Conservation (phyloP, 1,139 yeast genomes). For the Arxiozyma heterogenica region DNA sequence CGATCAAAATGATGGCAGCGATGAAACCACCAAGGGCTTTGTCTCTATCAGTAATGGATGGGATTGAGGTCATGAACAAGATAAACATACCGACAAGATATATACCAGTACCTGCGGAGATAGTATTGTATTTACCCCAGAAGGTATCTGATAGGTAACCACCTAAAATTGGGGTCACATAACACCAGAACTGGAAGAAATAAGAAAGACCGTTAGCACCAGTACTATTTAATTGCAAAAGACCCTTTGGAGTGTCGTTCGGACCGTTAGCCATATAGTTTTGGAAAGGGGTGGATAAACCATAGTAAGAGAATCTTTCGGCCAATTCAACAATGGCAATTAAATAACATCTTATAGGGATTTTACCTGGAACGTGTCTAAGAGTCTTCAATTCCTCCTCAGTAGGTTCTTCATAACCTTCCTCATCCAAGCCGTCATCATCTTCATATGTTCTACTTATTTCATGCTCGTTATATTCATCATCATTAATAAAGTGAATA, state of each 20-base stretch:
- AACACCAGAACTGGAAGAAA: slow-evolving; percentile 77
- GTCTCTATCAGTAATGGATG: slow-evolving; percentile 42
- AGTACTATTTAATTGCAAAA: slow-evolving; percentile 49
- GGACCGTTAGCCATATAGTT: slow-evolving; percentile 61
- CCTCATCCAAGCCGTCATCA: slow-evolving; percentile 8
- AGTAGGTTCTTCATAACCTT: slow-evolving; percentile 22
- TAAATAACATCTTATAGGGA: slow-evolving; percentile 45
- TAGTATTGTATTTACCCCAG: slow-evolving; percentile 65
- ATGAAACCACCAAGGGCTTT: slow-evolving; percentile 35
- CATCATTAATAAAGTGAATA: slow-evolving; percentile 1
- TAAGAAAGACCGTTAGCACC: slow-evolving; percentile 70
- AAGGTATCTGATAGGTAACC: slow-evolving; percentile 70
- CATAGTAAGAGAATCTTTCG: slow-evolving; percentile 80
- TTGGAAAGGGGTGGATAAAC: slow-evolving; percentile 66
- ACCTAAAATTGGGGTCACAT: slow-evolving; percentile 69
- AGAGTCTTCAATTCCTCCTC: slow-evolving; percentile 25
- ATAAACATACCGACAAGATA: slow-evolving; percentile 57
- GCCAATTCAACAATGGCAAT: slow-evolving; percentile 74
- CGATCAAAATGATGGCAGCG: slow-evolving; percentile 56
- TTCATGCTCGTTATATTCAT: neutral
- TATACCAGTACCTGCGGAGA: slow-evolving; percentile 49
- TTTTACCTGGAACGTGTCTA: slow-evolving; percentile 23
- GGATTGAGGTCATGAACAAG: slow-evolving; percentile 64
- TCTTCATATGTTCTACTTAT: slow-evolving; percentile 1
- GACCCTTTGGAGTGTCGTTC: slow-evolving; percentile 44